Evolutionary conservation across 148 eudicot genomes (phyloP).

Genomic region (Fagopyrum tataricum): DNA sequence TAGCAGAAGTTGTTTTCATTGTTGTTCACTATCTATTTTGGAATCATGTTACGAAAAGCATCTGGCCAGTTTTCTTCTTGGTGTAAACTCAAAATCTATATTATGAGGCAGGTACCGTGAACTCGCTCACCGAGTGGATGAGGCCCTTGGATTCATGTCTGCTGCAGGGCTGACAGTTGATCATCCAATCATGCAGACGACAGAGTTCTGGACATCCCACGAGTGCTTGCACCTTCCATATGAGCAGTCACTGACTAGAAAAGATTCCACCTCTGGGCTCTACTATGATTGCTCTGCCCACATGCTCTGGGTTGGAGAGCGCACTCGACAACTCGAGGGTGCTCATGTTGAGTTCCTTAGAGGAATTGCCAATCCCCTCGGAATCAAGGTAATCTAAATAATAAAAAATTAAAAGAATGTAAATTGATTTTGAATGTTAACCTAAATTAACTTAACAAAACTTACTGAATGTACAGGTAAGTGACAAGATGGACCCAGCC

Average conservation of each 20-base stretch:
- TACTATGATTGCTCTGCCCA: conserved; percentile 95
- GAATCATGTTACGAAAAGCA: background rate
- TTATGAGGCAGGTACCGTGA: conserved; percentile 60
- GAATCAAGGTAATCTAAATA: conserved; percentile 56
- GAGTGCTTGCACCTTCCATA: conserved; percentile 88
- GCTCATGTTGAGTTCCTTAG: conserved; percentile 90
- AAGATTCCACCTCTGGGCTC: conserved; percentile 81
- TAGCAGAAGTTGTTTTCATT: too few species aligned
- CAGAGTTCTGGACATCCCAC: conserved; percentile 94
- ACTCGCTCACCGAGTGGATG: conserved; percentile 82
- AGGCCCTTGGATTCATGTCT: conserved; percentile 92
- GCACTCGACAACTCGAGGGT: conserved; percentile 94
- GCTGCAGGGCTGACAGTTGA: conserved; percentile 92
- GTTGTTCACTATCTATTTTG: background rate
- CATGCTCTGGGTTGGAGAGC: conserved; percentile 89
- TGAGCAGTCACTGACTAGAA: conserved; percentile 80
- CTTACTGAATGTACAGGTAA: conserved; percentile 45
- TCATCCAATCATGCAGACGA: conserved; percentile 74
- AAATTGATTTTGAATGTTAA: background rate
- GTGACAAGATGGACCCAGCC: conserved; percentile 88
- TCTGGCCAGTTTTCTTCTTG: background rate
- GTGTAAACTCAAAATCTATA: background rate
- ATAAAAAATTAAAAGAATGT: background rate
- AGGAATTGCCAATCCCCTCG: conserved; percentile 96
- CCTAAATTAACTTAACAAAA: background rate